Evolutionary conservation across 73 alveolate species (phyloP), one percentile per base, ranked within the genome.

Genomic region (Paramecium sonneborni): DNA sequence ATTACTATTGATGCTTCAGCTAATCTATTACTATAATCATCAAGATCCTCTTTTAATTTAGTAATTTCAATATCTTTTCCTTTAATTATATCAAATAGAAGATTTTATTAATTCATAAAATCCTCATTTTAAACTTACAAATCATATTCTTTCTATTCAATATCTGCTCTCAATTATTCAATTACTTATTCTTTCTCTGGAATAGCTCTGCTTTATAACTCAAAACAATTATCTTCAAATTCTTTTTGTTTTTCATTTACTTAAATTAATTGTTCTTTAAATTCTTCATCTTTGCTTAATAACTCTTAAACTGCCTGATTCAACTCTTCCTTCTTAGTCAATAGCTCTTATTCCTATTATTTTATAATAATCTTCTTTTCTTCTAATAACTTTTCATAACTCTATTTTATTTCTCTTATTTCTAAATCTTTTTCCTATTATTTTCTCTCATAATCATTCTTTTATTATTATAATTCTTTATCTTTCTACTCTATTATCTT

Each of bases 1-100:
- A 62, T 62, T 26, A 62, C 84, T 14, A 7, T 62, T 28, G 84
- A 62, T 62, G 84, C 84, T 28, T 62, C 84, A 9, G 26, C 26
- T n/a, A 62, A 62, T 32, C 84, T 62, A 30, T 62, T 32, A 62
- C 48, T 62, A 62, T 62, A 26, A 26, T 62, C 84, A 62, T 62
- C 44, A 30, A 62, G 44, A 30, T 62, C 84, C 12, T 62, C 84
- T 32, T 62, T 1, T 62, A 62, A 62, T 26, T 62, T 62, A 15
- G 14, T 24, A 14, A 62, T 30, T 26, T 62, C 84, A 62, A 11
- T 62, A 26, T 62, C 84, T 62, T 62, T 62, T 26, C 24, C 3
- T 11, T 26, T 62, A 4, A 62, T 62, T 32, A 62, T 26, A 3
- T 62, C 84, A n/a, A 62, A 62, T 14, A 62, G 44, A 26, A 62